Evolutionary conservation across 2,329 filamentous ascomycete species (phyloP).

Genomic region (Myriosclerotinia scirpicola): DNA sequence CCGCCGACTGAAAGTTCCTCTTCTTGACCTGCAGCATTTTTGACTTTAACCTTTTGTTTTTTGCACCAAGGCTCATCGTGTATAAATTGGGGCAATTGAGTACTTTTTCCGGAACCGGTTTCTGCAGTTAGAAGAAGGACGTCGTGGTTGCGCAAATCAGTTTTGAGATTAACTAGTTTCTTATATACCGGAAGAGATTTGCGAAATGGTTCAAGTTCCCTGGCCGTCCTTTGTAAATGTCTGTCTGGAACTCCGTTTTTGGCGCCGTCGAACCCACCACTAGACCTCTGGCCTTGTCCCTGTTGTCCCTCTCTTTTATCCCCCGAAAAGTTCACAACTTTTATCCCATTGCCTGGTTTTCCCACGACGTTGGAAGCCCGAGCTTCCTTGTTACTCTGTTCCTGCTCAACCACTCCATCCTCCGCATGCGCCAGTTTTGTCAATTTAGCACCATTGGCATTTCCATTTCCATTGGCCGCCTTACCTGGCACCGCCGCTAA

Average conservation of each 20-base stretch:
- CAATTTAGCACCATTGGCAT: constrained; percentile 19
- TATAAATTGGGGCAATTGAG: constrained; percentile 92
- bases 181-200: constrained; percentile 39
- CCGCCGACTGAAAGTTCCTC: constrained; percentile 63
- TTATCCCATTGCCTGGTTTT: not conserved
- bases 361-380: not conserved
- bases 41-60: constrained; percentile 54
- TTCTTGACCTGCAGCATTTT: constrained; percentile 38
- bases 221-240: constrained; percentile 30
- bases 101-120: constrained; percentile 93
- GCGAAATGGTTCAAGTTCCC: constrained; percentile 33
- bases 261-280: not conserved
- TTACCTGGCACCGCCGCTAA: constrained; percentile 21
- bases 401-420: not conserved
- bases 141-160: constrained; percentile 47
- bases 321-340: not conserved
- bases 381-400: constrained; percentile 4
- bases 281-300: constrained; percentile 20
- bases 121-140: constrained; percentile 86
- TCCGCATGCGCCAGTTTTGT: not conserved
- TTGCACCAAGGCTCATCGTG: constrained; percentile 77
- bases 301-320: not conserved
- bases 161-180: constrained; percentile 37
- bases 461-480: constrained; percentile 29
- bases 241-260: constrained; percentile 23